Percentiles rank a stretch among this genome's conserved stretches.
phyloP scores from a whole-genome alignment of 345 rosid genomes.

The Brassica carinata region DNA sequence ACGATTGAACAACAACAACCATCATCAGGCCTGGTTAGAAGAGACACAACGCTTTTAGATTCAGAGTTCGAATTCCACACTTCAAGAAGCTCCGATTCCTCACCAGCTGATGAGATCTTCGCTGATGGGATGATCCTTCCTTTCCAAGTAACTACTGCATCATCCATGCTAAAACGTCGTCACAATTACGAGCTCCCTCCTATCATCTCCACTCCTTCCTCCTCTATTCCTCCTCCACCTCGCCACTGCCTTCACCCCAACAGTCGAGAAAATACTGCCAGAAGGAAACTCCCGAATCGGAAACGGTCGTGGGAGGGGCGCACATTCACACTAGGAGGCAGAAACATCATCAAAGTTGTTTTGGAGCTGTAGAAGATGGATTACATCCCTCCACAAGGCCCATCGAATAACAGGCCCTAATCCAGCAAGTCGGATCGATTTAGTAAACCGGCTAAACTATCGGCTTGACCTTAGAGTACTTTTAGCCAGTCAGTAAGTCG shows the following conservation, averaged over 20 bases:
- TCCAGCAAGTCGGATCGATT: too few species aligned
- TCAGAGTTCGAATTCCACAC: constrained; percentile 79
- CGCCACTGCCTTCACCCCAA: constrained; percentile 37
- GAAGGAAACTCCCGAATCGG: constrained; percentile 4
- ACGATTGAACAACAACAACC: neutral
- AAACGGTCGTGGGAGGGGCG: too few species aligned
- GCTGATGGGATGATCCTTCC: constrained; percentile 54
- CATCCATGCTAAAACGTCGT: constrained; percentile 33
- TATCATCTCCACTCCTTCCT: constrained; percentile 40
- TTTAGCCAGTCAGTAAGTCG: too few species aligned
- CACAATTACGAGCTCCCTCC: constrained; percentile 39
- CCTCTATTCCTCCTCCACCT: constrained; percentile 27
- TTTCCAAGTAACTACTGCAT: constrained; percentile 29
- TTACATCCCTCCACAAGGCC: too few species aligned
- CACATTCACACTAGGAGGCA: constrained; percentile 4
- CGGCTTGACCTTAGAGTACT: too few species aligned
- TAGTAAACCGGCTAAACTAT: too few species aligned
- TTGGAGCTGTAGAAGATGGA: constrained; percentile 78
- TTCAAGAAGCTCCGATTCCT: constrained; percentile 49
- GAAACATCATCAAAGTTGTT: constrained; percentile 57
- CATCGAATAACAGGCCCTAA: too few species aligned
- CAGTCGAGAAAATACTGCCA: constrained; percentile 34
- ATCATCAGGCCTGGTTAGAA: constrained; percentile 30
- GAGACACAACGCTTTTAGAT: constrained; percentile 52
- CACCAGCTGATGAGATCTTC: constrained; percentile 78